Base-by-base conservation (phyloP, 2,329 filamentous ascomycete genomes). In the Diaporthe nobilis region DNA sequence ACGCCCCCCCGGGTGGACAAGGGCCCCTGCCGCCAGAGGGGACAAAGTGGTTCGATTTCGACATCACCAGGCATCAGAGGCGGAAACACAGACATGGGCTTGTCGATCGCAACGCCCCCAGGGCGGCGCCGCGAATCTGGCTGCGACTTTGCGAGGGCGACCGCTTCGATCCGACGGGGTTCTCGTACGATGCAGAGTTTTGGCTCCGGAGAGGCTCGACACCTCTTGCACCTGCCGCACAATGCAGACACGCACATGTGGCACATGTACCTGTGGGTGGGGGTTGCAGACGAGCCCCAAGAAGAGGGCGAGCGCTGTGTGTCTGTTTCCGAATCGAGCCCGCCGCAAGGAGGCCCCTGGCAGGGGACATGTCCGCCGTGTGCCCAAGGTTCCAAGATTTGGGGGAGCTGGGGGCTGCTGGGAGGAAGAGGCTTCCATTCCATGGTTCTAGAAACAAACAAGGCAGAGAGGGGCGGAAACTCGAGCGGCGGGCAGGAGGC, bases 1-100 rank as follows among this genome's bases (percentile, higher is more conserved):
- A 63, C 37, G 60, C 60, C 20, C 37, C 39, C 34, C 42, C 39
- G 12, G 37, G 51, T 57, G 22, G 53, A 57, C 68, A 68, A 68
- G 65, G 65, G 65, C 65, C 71, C 71, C 71, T 76, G 74, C 55
- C 42, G 44, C 55, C 61, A 39, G 71, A 68, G 74, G 71, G 55
- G 49, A 28, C 28, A 67, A 73, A 75, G 72, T 76, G 74, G 74
- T 68, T 67, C 65, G 74, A 76, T 76, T 76, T 61, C 42, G 53
- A 65, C 74, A 72, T 76, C 74, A 76, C 72, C 39, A 37, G 63
- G 57, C 72, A 71, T 47, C 31, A 53, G 37, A 75, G 44, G 65
- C 67, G 73, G 57, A 72, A 72, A 75, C 55, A 65, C 55, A 71
- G 65, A 68, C 47, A 25, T 68, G 65, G 63, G 73, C 58, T 75